A percentile compares a stretch with the other conserved stretches of the same genome.
Evolutionary conservation across 2,329 filamentous ascomycete genomes (phyloP).

Genomic region (Phyllosticta citriasiana): DNA sequence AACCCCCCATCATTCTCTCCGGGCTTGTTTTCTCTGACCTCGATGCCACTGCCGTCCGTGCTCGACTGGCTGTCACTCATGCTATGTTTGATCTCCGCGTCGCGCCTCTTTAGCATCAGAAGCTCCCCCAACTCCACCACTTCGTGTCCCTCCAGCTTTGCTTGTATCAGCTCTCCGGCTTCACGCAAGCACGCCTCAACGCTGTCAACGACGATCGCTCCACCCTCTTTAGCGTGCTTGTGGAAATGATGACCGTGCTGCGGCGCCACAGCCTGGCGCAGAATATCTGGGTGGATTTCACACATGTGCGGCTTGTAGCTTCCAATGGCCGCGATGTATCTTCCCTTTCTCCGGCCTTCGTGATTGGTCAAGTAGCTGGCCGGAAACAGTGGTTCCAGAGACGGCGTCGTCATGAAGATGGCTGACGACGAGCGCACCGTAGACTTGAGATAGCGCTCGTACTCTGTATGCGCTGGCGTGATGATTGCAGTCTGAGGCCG

Average conservation of each 20-base stretch:
- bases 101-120: constrained; percentile 49
- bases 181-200: constrained; percentile 71
- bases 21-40: constrained; percentile 15
- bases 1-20: constrained; percentile 30
- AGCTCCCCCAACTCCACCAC: constrained; percentile 84
- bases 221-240: constrained; percentile 49
- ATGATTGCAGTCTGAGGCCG: constrained; percentile 54
- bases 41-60: constrained; percentile 16
- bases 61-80: constrained; percentile 22
- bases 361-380: constrained; percentile 59
- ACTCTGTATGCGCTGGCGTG: constrained; percentile 63
- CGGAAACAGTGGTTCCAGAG: constrained; percentile 65
- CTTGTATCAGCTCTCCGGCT: constrained; percentile 77
- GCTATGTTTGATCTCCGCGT: constrained; percentile 30
- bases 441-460: constrained; percentile 56
- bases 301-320: constrained; percentile 65
- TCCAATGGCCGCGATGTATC: constrained; percentile 64
- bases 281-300: constrained; percentile 69
- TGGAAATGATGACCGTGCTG: constrained; percentile 54
- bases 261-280: constrained; percentile 52
- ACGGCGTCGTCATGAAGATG: constrained; percentile 83
- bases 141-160: constrained; percentile 60
- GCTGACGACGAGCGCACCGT: constrained; percentile 65
- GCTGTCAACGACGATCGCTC: constrained; percentile 55
- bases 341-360: constrained; percentile 58